Conservation (phyloP, 2,329 filamentous ascomycete species). For the Penicillium sp. region DNA sequence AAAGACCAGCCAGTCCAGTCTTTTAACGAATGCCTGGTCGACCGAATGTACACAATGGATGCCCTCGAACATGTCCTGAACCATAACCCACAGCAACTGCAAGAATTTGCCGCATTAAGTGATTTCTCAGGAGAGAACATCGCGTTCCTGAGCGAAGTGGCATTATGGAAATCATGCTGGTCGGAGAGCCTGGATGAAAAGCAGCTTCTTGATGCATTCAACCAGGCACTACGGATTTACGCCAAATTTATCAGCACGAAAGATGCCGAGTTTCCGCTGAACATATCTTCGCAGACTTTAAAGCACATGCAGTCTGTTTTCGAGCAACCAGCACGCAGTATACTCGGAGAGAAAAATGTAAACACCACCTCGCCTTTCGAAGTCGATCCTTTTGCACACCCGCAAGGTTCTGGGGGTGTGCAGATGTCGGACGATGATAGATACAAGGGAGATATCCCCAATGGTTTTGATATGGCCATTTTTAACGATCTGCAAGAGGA, state of each 20-base stretch:
- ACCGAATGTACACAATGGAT: constrained; percentile 7
- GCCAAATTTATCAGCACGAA: constrained; percentile 6
- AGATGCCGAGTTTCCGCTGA: constrained; percentile 7
- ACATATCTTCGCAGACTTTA: constrained; percentile 4
- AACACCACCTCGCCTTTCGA: constrained; percentile 3
- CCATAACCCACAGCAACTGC: constrained; percentile 39
- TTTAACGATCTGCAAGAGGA: constrained; percentile 6
- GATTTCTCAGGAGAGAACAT: constrained; percentile 74
- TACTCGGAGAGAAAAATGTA: background rate
- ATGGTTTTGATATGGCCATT: background rate
- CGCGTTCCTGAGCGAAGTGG: constrained; percentile 61
- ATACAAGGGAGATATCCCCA: constrained; percentile 2
- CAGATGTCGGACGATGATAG: background rate
- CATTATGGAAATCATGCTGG: constrained; percentile 53
- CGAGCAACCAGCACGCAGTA: background rate
- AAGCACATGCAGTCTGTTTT: constrained; percentile 1
- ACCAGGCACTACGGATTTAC: constrained; percentile 6
- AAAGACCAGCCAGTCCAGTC: background rate
- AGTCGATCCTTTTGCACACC: background rate
- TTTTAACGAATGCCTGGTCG: background rate
- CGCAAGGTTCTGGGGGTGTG: background rate
- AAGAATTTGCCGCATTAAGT: constrained; percentile 63
- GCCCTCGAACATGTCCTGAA: constrained; percentile 6
- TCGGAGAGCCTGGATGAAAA: background rate
- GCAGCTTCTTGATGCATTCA: background rate